Percentiles rank a stretch among this genome's conserved stretches.
These are phyloP conservation scores for Dendrobium huoshanense DNA, from an alignment of 106 monocot species.

Conservation along the genomic window DNA sequence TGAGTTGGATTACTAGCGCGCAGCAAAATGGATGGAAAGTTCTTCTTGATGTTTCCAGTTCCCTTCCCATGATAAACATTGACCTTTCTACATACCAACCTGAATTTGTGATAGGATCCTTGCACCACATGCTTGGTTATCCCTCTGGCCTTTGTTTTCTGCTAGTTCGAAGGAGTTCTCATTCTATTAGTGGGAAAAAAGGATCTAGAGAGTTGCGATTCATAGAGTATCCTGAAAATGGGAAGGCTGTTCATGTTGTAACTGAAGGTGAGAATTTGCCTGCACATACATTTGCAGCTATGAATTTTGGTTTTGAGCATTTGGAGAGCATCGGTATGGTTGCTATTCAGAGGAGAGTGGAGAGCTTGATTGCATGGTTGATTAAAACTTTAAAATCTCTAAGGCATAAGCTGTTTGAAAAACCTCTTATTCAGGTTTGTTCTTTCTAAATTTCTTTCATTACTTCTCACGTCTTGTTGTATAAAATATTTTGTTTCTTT, in stretches of 20 bases:
- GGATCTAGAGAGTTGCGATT: slow-evolving; percentile 10
- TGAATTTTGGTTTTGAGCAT: slow-evolving; percentile 26
- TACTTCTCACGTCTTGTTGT: neutral
- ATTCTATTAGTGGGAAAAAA: slow-evolving; percentile 14
- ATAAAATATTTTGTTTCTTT: neutral
- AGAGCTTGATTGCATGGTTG: slow-evolving; percentile 21
- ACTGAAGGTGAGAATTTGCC: slow-evolving; percentile 20
- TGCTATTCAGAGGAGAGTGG: slow-evolving; percentile 22
- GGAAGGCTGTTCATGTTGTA: slow-evolving; percentile 19
- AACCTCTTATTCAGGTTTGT: slow-evolving; percentile 30
- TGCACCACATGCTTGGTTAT: slow-evolving; percentile 30
- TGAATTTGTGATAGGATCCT: slow-evolving; percentile 32
- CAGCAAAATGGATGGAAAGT: slow-evolving; percentile 33
- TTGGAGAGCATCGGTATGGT: slow-evolving; percentile 19
- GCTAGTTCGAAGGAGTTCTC: slow-evolving; percentile 18
- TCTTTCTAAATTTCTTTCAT: neutral
- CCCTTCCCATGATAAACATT: slow-evolving; percentile 19
- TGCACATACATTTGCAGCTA: slow-evolving; percentile 19
- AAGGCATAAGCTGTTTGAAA: slow-evolving; percentile 17
- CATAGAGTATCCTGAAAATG: slow-evolving; percentile 10
- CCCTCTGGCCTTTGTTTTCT: slow-evolving; percentile 21
- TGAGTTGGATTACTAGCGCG: slow-evolving; percentile 19
- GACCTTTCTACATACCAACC: slow-evolving; percentile 31
- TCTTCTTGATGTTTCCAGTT: slow-evolving; percentile 33
- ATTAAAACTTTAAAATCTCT: slow-evolving; percentile 23